phyloP scores from a whole-genome alignment of 2,329 filamentous ascomycete genomes.

The Nothophaeocryptopus gaeumannii region DNA sequence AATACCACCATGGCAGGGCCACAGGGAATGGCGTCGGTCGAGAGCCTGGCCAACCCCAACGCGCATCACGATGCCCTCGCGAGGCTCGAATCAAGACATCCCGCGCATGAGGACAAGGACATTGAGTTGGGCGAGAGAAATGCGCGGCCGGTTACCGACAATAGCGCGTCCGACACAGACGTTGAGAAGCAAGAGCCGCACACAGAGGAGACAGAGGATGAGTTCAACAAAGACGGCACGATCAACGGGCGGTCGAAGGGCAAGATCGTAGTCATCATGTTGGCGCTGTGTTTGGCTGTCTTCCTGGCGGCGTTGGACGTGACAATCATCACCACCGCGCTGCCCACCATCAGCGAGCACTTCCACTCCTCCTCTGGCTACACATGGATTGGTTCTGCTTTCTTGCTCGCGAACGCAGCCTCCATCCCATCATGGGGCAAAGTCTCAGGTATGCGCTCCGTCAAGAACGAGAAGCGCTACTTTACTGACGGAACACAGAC shows the following conservation, averaged over 20 bases:
- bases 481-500: slow-evolving; percentile 37
- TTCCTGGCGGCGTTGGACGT: slow-evolving; percentile 61
- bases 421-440: slow-evolving; percentile 34
- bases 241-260: slow-evolving; percentile 32
- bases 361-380: slow-evolving; percentile 53
- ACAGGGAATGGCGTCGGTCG: too few relatives aligned
- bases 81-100: too few relatives aligned
- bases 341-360: slow-evolving; percentile 32
- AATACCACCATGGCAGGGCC: too few relatives aligned
- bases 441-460: slow-evolving; percentile 50
- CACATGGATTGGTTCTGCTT: slow-evolving; percentile 54
- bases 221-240: slow-evolving; percentile 20
- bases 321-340: slow-evolving; percentile 24
- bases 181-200: slow-evolving; percentile 17
- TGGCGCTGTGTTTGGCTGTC: slow-evolving; percentile 49
- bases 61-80: too few relatives aligned
- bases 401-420: slow-evolving; percentile 46
- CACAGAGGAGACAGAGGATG: slow-evolving; percentile 20
- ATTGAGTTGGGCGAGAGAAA: too few relatives aligned
- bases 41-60: too few relatives aligned
- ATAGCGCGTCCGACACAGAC: not conserved
- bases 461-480: slow-evolving; percentile 30
- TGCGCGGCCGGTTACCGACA: too few relatives aligned
- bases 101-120: too few relatives aligned
- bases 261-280: slow-evolving; percentile 49